Evolutionary conservation across 2,329 filamentous ascomycete species (phyloP), one percentile per base, ranked within the genome.

Genomic region (Malbranchea zuffiana): DNA sequence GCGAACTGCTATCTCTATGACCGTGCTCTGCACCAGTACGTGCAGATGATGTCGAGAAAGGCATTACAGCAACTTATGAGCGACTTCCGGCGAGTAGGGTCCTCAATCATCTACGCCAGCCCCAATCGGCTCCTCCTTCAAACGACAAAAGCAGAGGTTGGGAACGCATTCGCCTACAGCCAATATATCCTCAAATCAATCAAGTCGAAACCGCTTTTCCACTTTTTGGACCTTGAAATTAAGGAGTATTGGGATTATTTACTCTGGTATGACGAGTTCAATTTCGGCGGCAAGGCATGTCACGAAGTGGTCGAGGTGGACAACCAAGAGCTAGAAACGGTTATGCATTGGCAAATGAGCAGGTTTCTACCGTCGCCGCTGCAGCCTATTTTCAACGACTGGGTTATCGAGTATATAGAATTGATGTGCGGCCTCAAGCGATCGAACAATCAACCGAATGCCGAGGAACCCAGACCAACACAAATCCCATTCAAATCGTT

Each of bases 231-330:
- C 51, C 70, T 99, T 3, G 84, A 95, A 50, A 90, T 99, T 59
- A 94, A 88, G 48, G 90, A 98, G 56, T 99, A 95, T 60, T 99
- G 90, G 90, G 90, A 99, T 58, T 96, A 95, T 52, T 75, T 99
- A 0, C 78, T 95, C 3, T 99, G 90, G 90, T 96, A 96, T 49
- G 90, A 99, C 50, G 85, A 95, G 60, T 95, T 88, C 69, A 98
- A 99, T 66, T 96, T 96, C 52, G 92, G 90, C 38, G 90, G 90
- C 43, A 92, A 92, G 53, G 90, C 83, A 3, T 94, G 85, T 47
- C 75, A 80, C 33, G 75, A 90, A 50, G 82, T 95, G 3, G 70
- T 81, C 5, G 78, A 78, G 48, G 69, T 69, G 6, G 84, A 88
- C 49, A 76, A 81, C 29, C 86, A 95, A 55, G 71, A 75, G 3